phyloP scores from a whole-genome alignment of 495 filamentous ascomycete species.

The Clohesyomyces aquaticus region DNA sequence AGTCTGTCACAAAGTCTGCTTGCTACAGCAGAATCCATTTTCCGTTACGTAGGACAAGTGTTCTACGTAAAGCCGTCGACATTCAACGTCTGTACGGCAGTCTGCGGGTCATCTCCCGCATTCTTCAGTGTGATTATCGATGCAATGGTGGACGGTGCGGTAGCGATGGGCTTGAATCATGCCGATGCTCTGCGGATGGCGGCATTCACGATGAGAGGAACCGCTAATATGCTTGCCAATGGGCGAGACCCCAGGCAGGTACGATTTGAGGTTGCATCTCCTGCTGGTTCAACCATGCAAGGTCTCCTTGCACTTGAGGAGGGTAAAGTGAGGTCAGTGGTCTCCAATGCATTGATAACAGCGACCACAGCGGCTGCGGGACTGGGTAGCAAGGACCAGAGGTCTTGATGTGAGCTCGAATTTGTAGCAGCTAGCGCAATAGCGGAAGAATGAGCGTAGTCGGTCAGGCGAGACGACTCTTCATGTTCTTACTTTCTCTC shows the following conservation, averaged over 20 bases:
- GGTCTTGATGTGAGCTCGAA: not conserved
- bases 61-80: not conserved
- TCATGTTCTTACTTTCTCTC: not conserved
- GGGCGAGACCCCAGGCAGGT: not conserved
- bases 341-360: not conserved
- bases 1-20: not conserved
- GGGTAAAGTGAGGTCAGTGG: not conserved
- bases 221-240: slow-evolving; percentile 1
- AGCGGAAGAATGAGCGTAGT: not conserved
- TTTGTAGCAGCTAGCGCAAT: not conserved
- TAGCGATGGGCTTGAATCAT: slow-evolving; percentile 1
- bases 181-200: not conserved
- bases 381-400: not conserved
- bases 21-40: not conserved
- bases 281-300: not conserved
- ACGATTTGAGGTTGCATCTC: slow-evolving; percentile 1
- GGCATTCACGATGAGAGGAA: not conserved
- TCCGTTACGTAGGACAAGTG: not conserved
- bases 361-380: not conserved
- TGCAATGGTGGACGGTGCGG: not conserved
- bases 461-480: not conserved
- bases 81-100: slow-evolving; percentile 1
- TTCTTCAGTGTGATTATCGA: slow-evolving; percentile 1
- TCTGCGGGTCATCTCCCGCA: not conserved
- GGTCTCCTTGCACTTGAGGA: not conserved